Base-by-base conservation (phyloP, 805 yeast species). In the Nakazawaea ambrosiae region DNA sequence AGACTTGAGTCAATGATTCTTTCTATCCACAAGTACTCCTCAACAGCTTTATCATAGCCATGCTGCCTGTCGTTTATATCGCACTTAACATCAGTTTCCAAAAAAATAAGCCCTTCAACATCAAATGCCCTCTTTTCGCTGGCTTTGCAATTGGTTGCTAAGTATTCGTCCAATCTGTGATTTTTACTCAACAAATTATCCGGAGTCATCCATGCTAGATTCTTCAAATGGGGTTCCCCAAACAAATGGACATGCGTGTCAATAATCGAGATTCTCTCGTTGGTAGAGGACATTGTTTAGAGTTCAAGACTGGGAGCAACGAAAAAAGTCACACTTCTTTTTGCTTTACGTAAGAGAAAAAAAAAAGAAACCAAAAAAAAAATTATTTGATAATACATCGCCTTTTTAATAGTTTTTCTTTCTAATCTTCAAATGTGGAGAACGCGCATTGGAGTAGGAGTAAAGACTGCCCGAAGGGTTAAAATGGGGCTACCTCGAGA, bases 231-330 rank as follows among this genome's bases (percentile, higher is more conserved):
- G 9, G 31, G 17, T 12, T 37, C 37, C n/a, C 59, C 42, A 46
- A 48, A 60, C n/a, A 64, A 37, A 36, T 64, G 70, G 20, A 63
- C 55, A 43, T 64, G 70, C 7, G 66, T 42, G 41, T 63, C 68
- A 20, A 62, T 44, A 18, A 39, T 20, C 33, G 38, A 33, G 20
- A 19, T 22, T 19, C 8, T 30, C 24, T 7, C 8, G 19, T 28
- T 17, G 20, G 6, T 26, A 14, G 28, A 11, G 25, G 25, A 23
- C 25, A 23, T 23, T 23, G 8, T n/a, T n/a, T n/a, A n/a, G n/a
- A n/a, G n/a, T n/a, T n/a, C n/a, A n/a, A n/a, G n/a, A n/a, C n/a
- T n/a, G n/a, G n/a, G n/a, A n/a, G n/a, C n/a, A n/a, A n/a, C n/a
- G n/a, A n/a, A n/a, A n/a, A n/a, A n/a, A n/a, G n/a, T n/a, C n/a